phyloP scores from a whole-genome alignment of 2,329 filamentous ascomycete genomes.

The Aspergillus ruber region DNA sequence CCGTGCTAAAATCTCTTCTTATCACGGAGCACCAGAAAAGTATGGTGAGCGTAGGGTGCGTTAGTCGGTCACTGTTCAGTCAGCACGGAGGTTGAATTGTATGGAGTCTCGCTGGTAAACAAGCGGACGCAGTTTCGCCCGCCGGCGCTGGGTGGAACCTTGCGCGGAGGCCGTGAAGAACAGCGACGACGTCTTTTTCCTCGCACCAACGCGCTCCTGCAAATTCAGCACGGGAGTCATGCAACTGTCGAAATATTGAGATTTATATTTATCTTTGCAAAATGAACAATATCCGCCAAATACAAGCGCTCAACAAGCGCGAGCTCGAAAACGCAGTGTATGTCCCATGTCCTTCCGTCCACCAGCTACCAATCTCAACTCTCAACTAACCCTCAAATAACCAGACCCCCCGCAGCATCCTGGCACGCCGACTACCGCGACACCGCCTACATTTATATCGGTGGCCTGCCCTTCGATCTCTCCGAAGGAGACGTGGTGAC shows the following conservation, averaged over 20 bases:
- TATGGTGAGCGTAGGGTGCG: no score
- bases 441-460: slow-evolving; percentile 94
- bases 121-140: slow-evolving; percentile 4
- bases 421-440: slow-evolving; percentile 98
- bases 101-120: slow-evolving; percentile 5
- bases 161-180: slow-evolving; percentile 14
- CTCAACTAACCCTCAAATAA: slow-evolving; percentile 7
- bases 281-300: slow-evolving; percentile 93
- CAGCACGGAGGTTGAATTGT: background rate
- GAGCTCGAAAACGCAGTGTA: slow-evolving; percentile 85
- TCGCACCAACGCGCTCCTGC: background rate
- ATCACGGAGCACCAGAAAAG: background rate
- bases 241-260: background rate
- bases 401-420: slow-evolving; percentile 73
- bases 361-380: background rate
- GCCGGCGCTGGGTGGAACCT: slow-evolving; percentile 12
- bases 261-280: slow-evolving; percentile 12
- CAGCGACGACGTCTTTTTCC: slow-evolving; percentile 1
- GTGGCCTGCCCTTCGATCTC: slow-evolving; percentile 84
- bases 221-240: background rate
- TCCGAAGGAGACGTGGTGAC: slow-evolving; percentile 93
- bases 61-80: background rate
- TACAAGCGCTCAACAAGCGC: slow-evolving; percentile 86
- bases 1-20: background rate
- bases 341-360: slow-evolving; percentile 30